Conservation (phyloP, 2,329 filamentous ascomycete genomes). For the Microdochium trichocladiopsis region DNA sequence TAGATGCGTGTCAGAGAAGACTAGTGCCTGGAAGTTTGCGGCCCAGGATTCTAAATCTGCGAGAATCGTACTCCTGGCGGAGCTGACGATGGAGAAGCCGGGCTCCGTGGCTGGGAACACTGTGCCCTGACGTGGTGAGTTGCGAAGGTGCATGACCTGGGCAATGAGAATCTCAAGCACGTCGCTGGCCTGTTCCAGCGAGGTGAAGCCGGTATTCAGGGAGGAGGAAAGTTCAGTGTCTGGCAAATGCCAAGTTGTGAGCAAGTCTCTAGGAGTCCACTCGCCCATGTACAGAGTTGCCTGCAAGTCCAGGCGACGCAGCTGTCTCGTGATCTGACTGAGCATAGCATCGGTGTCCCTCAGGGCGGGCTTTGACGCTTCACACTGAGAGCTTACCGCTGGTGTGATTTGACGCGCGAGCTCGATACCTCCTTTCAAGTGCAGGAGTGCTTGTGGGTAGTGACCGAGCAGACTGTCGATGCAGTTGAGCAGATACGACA, state of each 20-base stretch:
- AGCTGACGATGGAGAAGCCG: slow-evolving; percentile 4
- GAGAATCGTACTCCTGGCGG: neutral
- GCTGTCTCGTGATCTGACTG: slow-evolving; percentile 21
- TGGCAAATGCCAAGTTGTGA: too few species aligned
- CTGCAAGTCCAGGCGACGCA: slow-evolving; percentile 28
- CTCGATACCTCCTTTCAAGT: slow-evolving; percentile 24
- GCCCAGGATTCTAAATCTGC: too few species aligned
- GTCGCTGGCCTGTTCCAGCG: slow-evolving; percentile 23
- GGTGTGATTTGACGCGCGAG: slow-evolving; percentile 18
- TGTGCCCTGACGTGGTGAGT: slow-evolving; percentile 15
- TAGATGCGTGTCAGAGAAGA: too few species aligned
- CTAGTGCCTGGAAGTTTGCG: too few species aligned
- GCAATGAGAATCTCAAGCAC: slow-evolving; percentile 20
- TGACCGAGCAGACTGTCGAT: slow-evolving; percentile 27
- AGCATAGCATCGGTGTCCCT: slow-evolving; percentile 14
- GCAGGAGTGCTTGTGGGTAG: slow-evolving; percentile 23
- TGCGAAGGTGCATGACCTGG: slow-evolving; percentile 19
- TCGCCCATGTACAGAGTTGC: slow-evolving; percentile 23
- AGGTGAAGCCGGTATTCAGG: too few species aligned
- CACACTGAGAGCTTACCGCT: too few species aligned
- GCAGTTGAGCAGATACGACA: slow-evolving; percentile 30
- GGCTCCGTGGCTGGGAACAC: slow-evolving; percentile 5
- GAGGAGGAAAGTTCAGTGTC: too few species aligned
- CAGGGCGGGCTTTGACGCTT: too few species aligned
- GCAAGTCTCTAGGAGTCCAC: slow-evolving; percentile 20